Evolutionary conservation across 257 asterid genomes (phyloP), one percentile per base, ranked within the genome.

Genomic region (Salvia miltiorrhiza): DNA sequence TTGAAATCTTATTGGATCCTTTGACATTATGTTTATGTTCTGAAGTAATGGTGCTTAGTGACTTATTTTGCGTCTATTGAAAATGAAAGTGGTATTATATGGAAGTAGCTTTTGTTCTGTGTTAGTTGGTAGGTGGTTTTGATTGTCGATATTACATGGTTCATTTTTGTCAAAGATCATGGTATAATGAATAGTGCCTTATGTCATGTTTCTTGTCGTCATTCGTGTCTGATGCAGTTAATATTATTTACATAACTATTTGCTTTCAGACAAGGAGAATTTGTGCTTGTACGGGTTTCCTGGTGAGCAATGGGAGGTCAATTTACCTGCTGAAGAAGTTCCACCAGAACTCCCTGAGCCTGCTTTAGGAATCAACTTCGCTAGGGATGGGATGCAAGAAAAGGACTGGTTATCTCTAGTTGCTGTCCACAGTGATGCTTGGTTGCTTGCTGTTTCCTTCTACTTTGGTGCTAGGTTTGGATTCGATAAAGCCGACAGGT

Each of bases 271-370:
- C 53, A 86, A 82, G 77, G 92, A 86, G 81, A 86, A 86, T 55
- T 72, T 86, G 65, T 86, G 90, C 81, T 76, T 86, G 81, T 84
- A 81, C 48, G 92, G 86, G 21, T 65, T 77, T 65, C 92, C 90
- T 37, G 76, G 70, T 61, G 90, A 77, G 87, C 76, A 73, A 47
- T 84, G 92, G 92, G 90, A 86, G 74, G 90, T 84, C 63, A 82
- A 76, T 78, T 76, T 86, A 61, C 90, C 90, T 76, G 87, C 86
- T 72, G 88, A 83, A 73, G 91, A 83, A 73, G 88, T 80, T 48
- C 88, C 91, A 48, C 85, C 88, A 13, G 91, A 85, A 76, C 79
- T 86, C 68, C 92, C 92, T 0, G 92, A 84, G 81, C 92, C 92
- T 64, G 83, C 92, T 68, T 67, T 86, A 21, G 92, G 90, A 33